Evolutionary conservation across 345 rosid species (phyloP).

Genomic region (Heritiera fomes): DNA sequence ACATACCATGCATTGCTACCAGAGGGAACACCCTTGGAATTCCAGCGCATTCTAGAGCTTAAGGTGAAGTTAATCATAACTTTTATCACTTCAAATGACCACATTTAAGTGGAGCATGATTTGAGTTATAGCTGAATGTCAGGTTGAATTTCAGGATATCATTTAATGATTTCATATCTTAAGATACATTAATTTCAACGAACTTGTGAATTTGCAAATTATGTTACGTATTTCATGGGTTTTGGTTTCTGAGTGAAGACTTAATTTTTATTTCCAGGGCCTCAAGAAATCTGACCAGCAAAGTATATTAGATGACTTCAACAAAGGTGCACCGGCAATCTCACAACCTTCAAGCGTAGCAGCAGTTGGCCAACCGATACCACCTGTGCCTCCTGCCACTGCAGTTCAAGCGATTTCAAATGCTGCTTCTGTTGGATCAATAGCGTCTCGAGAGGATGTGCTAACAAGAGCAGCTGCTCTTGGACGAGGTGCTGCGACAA

Average conservation of each 20-base stretch:
- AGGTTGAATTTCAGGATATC: background rate
- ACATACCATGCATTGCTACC: constrained; percentile 95
- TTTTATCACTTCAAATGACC: background rate
- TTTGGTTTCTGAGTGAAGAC: background rate
- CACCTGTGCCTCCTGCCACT: constrained; percentile 31
- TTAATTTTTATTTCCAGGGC: background rate
- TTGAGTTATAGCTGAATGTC: background rate
- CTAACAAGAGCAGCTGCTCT: constrained; percentile 96
- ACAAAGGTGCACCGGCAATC: constrained; percentile 5
- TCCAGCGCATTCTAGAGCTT: constrained; percentile 96
- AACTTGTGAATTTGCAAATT: background rate
- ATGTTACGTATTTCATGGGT: background rate
- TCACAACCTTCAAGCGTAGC: constrained; percentile 4
- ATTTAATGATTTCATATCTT: background rate
- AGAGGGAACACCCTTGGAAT: constrained; percentile 98
- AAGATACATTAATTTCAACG: background rate
- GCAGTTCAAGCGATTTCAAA: constrained; percentile 42
- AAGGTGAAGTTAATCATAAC: constrained; percentile 46
- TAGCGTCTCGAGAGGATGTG: constrained; percentile 90
- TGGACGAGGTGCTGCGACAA: constrained; percentile 95
- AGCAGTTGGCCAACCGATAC: background rate
- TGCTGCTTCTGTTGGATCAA: constrained; percentile 57
- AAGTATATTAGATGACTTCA: constrained; percentile 40
- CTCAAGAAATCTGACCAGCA: constrained; percentile 59
- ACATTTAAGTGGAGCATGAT: background rate